Evolutionary conservation across 345 rosid genomes (phyloP), one percentile per base, ranked within the genome.

Genomic region (Pseudoturritis turrita): DNA sequence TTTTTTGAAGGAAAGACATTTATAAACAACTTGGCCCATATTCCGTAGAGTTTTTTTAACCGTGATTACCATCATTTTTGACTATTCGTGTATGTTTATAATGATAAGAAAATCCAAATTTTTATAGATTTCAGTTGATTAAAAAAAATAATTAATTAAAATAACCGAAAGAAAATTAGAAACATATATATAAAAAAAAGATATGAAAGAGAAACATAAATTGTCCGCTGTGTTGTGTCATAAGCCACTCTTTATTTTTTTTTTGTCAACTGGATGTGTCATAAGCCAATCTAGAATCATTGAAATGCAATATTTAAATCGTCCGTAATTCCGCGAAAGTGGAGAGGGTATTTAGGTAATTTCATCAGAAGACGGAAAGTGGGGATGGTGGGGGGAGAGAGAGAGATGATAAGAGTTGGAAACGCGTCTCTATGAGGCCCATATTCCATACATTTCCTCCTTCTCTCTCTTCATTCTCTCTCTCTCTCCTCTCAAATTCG

Each of bases 371-470:
- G 74, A 70, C 71, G 64, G 54, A 70, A 70, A 55, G 70, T 45
- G 68, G 62, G 66, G 75, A 66, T 68, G 75, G 79, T 69, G 79
- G 80, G 37, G 79, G 80, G 37, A 8, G 37, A 55, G 54, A 72
- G 44, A 71, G 53, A 64, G 71, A 70, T 55, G 72, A 82, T 75
- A 80, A 78, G 84, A 73, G 87, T 76, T 77, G 71, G 91, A 83
- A 87, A 87, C 97, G 96, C 93, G 90, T 88, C 91, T 83, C 87
- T 52, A 80, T 77, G 93, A 83, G 91, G 85, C 89, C 87, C 91
- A 84, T 86, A 86, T 83, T 86, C 90, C 82, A 72, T 68, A 23
- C 39, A 25, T 23, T 47, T 37, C 18, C 58, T 49, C 58, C 61
- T 58, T 51, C 17, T 44, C 15, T 41, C 62, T 37, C 7, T 21